Evolutionary conservation across 306 rosid species (phyloP).

Genomic region (Ammopiptanthus mongolicus): DNA sequence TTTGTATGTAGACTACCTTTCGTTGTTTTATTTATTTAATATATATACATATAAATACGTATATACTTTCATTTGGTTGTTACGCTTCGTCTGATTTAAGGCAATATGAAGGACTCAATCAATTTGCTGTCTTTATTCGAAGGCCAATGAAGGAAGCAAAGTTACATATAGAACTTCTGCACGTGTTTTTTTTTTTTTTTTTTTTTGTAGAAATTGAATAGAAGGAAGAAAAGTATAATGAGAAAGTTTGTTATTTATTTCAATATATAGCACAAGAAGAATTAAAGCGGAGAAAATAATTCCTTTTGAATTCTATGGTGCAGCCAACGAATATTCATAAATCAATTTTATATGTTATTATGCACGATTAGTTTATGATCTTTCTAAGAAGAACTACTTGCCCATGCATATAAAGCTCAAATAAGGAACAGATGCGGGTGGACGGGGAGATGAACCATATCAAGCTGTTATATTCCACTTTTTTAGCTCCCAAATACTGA

Average conservation of each 20-base stretch:
- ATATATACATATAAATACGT: background rate
- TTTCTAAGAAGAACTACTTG: background rate
- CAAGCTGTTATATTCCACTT: constrained; percentile 29
- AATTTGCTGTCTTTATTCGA: constrained; percentile 1
- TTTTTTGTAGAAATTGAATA: background rate
- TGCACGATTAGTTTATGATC: background rate
- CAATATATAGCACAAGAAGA: background rate
- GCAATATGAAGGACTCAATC: background rate
- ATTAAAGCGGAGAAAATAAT: background rate
- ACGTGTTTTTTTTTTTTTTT: background rate
- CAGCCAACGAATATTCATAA: constrained; percentile 11
- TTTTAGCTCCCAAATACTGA: background rate
- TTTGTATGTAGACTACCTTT: background rate
- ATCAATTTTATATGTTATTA: background rate
- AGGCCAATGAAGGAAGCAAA: constrained; percentile 17
- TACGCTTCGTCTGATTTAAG: background rate
- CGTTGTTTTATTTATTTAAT: background rate
- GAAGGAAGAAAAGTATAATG: constrained; percentile 29
- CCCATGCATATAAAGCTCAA: background rate
- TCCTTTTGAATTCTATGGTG: background rate
- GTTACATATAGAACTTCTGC: background rate
- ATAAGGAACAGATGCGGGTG: background rate
- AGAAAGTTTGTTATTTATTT: constrained; percentile 7
- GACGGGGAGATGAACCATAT: background rate
- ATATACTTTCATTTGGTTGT: background rate